Evolutionary conservation across 345 rosid species (phyloP).

Genomic region (Eucalyptus pumila): DNA sequence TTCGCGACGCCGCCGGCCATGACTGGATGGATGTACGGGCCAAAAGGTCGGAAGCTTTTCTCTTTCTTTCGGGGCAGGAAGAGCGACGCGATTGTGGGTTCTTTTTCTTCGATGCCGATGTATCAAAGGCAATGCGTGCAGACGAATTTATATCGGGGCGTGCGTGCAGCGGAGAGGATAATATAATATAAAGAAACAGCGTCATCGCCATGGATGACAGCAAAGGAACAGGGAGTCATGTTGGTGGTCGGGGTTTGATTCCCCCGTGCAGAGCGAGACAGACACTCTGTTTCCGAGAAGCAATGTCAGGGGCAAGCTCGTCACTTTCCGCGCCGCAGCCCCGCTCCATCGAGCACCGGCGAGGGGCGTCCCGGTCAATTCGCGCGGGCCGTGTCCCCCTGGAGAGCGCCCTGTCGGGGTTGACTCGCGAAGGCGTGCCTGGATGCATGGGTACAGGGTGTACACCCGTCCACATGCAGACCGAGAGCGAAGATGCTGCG

Average conservation of each 20-base stretch:
- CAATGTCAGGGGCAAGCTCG: slow-evolving; percentile 1
- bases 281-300: not conserved
- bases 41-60: not conserved
- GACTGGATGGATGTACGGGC: not conserved
- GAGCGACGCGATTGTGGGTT: not conserved
- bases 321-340: not conserved
- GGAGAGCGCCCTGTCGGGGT: not conserved
- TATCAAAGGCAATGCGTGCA: not conserved
- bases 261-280: not conserved
- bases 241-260: not conserved
- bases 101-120: not conserved
- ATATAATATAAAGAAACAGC: not conserved
- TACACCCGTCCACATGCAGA: not conserved
- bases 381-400: not conserved
- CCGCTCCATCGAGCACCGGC: not conserved
- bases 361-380: not conserved
- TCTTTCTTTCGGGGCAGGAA: not conserved
- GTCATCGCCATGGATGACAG: slow-evolving; percentile 1
- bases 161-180: not conserved
- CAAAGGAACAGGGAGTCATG: slow-evolving; percentile 5
- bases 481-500: not conserved
- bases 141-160: not conserved
- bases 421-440: not conserved
- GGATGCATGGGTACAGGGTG: not conserved
- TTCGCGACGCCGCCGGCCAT: slow-evolving; percentile 5